Evolutionary conservation across 139 green algal genomes (phyloP).

Genomic region (Chlamydomonas sphaeroides): DNA sequence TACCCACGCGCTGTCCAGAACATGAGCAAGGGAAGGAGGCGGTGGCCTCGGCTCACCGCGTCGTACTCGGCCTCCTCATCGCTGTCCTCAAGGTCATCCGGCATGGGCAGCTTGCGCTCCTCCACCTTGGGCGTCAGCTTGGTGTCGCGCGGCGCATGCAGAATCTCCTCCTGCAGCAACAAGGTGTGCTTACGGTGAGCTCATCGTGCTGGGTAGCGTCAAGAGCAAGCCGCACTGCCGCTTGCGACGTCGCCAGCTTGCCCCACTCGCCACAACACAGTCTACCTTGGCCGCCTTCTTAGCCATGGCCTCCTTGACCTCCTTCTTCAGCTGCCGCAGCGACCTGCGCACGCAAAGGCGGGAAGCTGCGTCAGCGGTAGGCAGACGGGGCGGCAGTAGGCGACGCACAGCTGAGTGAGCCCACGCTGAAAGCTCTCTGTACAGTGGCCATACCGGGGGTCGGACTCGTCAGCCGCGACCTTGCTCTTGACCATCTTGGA

Average conservation of each 20-base stretch:
- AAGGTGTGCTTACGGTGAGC: too few species aligned
- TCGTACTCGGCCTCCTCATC: slow-evolving; percentile 35
- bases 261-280: background rate
- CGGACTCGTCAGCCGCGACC: background rate
- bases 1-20: background rate
- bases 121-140: slow-evolving; percentile 42
- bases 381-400: too few species aligned
- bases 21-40: too few species aligned
- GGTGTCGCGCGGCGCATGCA: background rate
- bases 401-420: background rate
- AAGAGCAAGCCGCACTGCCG: too few species aligned
- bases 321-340: slow-evolving; percentile 14
- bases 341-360: background rate
- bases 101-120: slow-evolving; percentile 16
- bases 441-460: slow-evolving; percentile 5
- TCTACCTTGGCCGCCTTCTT: slow-evolving; percentile 27
- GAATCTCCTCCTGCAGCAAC: background rate
- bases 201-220: too few species aligned
- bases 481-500: background rate
- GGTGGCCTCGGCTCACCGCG: background rate
- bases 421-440: too few species aligned
- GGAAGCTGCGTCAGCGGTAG: too few species aligned
- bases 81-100: slow-evolving; percentile 5
- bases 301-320: slow-evolving; percentile 5
- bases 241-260: too few species aligned